These are phyloP conservation scores for Helminthosporium solani DNA, from an alignment of 2,329 filamentous ascomycete genomes.

Conservation along the genomic window DNA sequence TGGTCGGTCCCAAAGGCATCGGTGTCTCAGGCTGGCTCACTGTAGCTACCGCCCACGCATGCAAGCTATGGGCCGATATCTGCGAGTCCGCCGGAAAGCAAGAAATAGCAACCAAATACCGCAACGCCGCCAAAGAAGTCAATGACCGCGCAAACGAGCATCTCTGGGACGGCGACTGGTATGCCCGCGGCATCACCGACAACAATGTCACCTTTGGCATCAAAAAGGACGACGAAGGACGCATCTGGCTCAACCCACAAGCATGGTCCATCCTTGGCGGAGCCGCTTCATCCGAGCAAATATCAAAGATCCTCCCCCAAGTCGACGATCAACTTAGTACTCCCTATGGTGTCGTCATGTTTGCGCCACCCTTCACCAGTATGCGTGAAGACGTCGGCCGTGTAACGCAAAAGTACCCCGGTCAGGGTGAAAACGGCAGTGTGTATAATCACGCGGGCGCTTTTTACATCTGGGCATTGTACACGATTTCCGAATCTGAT, in stretches of 20 bases:
- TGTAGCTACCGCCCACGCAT: conserved; percentile 55
- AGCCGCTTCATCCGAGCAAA: conserved; percentile 49
- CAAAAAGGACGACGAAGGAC: conserved; percentile 53
- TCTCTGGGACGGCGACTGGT: conserved; percentile 60
- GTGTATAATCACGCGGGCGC: conserved; percentile 60
- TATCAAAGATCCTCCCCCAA: conserved; percentile 49
- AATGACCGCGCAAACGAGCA: conserved; percentile 55
- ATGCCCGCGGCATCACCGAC: conserved; percentile 59
- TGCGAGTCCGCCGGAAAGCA: conserved; percentile 49
- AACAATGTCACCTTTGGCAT: conserved; percentile 56
- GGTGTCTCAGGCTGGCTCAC: conserved; percentile 62
- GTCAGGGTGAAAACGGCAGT: conserved; percentile 59
- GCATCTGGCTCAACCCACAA: conserved; percentile 61
- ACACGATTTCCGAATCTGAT: conserved; percentile 52
- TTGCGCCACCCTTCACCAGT: conserved; percentile 54
- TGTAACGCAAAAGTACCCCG: conserved; percentile 60
- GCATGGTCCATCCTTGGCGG: conserved; percentile 58
- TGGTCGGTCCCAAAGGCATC: conserved; percentile 60
- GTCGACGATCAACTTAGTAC: conserved; percentile 55
- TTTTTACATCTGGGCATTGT: conserved; percentile 58
- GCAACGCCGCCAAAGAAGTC: conserved; percentile 47
- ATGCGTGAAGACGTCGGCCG: conserved; percentile 62
- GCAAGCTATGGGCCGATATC: conserved; percentile 56
- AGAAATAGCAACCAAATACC: conserved; percentile 49
- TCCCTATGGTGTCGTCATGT: conserved; percentile 59